Conservation (phyloP, 2,329 filamentous ascomycete species). For the Ophiostoma sp. region DNA sequence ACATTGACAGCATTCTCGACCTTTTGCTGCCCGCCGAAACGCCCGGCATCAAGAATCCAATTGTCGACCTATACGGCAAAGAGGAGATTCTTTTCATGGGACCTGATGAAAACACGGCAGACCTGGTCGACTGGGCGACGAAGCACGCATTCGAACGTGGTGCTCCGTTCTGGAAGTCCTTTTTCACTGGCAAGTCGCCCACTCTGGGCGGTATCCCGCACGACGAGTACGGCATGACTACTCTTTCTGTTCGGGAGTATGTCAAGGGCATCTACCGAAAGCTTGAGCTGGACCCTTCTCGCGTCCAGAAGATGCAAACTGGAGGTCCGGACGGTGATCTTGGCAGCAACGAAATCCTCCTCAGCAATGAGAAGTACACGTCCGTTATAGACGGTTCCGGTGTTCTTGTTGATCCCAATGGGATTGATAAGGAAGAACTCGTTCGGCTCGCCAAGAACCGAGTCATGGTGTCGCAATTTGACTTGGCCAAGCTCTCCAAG, state of each 20-base stretch:
- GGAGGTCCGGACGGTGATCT: conserved; percentile 95
- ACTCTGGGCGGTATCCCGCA: conserved; percentile 96
- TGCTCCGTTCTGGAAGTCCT: conserved; percentile 99
- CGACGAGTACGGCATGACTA: conserved; percentile 96
- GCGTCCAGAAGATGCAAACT: conserved; percentile 92
- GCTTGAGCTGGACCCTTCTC: conserved; percentile 80
- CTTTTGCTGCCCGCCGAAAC: conserved; percentile 85
- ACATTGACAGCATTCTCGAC: conserved; percentile 98
- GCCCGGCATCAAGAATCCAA: conserved; percentile 97
- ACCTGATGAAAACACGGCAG: conserved; percentile 97
- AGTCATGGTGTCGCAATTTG: conserved; percentile 86
- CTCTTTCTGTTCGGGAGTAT: conserved; percentile 91
- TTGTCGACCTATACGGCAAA: conserved; percentile 92
- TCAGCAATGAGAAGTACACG: conserved; percentile 93
- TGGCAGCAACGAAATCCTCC: conserved; percentile 95
- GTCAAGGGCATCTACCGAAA: conserved; percentile 97
- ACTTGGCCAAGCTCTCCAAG: conserved; percentile 78
- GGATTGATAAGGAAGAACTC: conserved; percentile 81
- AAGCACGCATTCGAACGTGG: conserved; percentile 84
- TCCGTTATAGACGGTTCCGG: conserved; percentile 95
- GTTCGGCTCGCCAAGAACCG: conserved; percentile 80
- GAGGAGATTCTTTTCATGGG: conserved; percentile 98
- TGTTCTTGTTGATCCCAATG: conserved; percentile 89
- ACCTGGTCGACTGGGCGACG: conserved; percentile 98
- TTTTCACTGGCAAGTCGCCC: conserved; percentile 98